Evolutionary conservation across 768 basidiomycete species (phyloP).

Genomic region (Boletus eberwhitei): DNA sequence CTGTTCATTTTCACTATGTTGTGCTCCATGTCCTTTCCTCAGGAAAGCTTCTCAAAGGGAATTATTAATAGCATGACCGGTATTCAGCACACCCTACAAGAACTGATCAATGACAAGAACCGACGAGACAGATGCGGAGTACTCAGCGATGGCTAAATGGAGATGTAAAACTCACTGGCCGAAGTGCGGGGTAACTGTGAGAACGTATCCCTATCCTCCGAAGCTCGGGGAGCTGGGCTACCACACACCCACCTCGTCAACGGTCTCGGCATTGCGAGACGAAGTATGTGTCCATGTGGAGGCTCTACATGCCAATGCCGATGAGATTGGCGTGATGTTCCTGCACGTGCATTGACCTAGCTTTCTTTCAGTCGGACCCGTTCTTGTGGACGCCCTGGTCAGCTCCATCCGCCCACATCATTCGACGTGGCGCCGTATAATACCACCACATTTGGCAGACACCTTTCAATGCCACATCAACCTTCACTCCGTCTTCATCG

Average conservation of each 20-base stretch:
- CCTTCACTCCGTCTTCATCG: too few species aligned
- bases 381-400: not conserved
- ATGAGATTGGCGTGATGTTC: not conserved
- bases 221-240: not conserved
- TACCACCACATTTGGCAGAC: too few species aligned
- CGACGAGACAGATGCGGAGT: not conserved
- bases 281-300: not conserved
- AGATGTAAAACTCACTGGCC: not conserved
- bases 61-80: not conserved
- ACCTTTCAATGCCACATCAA: too few species aligned
- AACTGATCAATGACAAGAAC: slow-evolving; percentile 6
- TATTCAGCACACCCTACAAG: not conserved
- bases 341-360: too few species aligned
- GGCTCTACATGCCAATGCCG: too few species aligned
- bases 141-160: slow-evolving; percentile 5
- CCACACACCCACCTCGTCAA: not conserved
- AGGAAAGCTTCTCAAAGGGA: too few species aligned
- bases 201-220: not conserved
- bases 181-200: not conserved
- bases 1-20: not conserved
- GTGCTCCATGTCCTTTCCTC: too few species aligned
- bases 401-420: not conserved
- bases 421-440: too few species aligned
- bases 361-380: not conserved
- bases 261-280: not conserved